Percentiles rank a stretch among this genome's conserved stretches.
These are phyloP conservation scores for Aspergillus avenaceus DNA, from an alignment of 495 filamentous ascomycete genomes.

Conservation along the genomic window DNA sequence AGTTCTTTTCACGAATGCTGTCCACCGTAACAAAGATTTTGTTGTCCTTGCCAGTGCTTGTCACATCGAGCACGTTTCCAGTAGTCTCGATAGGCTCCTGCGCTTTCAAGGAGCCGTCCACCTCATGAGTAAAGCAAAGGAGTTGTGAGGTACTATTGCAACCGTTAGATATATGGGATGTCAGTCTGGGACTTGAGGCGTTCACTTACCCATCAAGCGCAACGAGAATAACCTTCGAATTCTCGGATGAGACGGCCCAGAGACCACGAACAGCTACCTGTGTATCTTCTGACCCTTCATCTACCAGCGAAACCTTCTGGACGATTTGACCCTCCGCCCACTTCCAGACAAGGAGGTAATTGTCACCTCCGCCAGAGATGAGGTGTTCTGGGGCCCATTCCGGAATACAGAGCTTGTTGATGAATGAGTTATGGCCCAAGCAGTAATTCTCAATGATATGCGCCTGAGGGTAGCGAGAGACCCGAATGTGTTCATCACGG, in stretches of 20 bases:
- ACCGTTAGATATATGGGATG: neutral
- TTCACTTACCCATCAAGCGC: constrained; percentile 62
- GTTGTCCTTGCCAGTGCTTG: constrained; percentile 23
- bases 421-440: constrained; percentile 78
- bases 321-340: constrained; percentile 59
- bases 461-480: constrained; percentile 81
- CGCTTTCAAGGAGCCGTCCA: constrained; percentile 38
- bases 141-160: constrained; percentile 54
- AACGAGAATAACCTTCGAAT: constrained; percentile 46
- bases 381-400: constrained; percentile 51
- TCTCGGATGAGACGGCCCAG: constrained; percentile 28
- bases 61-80: constrained; percentile 60
- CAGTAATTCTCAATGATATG: constrained; percentile 88
- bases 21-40: constrained; percentile 58
- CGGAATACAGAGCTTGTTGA: constrained; percentile 69
- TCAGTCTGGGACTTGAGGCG: neutral
- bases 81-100: constrained; percentile 43
- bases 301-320: constrained; percentile 39
- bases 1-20: constrained; percentile 36
- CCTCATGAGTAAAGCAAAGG: constrained; percentile 50
- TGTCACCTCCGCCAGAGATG: constrained; percentile 83
- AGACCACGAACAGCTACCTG: constrained; percentile 34
- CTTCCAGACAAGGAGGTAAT: constrained; percentile 73
- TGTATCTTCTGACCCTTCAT: constrained; percentile 14
- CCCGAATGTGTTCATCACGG: constrained; percentile 94